Evolutionary conservation across 2,329 filamentous ascomycete species (phyloP).

Genomic region (Talaromyces sp.): DNA sequence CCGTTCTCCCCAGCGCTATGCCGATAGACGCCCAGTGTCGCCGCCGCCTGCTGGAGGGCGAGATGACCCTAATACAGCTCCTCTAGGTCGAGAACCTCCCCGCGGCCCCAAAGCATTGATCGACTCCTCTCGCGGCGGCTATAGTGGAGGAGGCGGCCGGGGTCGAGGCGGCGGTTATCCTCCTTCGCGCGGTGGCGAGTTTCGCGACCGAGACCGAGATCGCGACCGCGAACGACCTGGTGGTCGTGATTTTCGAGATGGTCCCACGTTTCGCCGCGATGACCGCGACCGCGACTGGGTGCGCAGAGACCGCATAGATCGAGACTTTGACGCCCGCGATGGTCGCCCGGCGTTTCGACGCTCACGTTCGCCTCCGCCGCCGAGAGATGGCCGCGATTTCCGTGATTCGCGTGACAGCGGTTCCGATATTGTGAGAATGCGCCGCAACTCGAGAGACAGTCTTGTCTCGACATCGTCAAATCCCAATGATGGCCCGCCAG

Average conservation of each 20-base stretch:
- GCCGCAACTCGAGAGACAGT: conserved; percentile 42
- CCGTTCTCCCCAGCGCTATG: conserved; percentile 66
- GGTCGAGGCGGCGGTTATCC: conserved; percentile 60
- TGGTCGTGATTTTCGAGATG: conserved; percentile 29
- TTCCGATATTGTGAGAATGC: conserved; percentile 35
- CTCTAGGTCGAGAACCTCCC: conserved; percentile 64
- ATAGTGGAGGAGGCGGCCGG: conserved; percentile 48
- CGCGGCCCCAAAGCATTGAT: conserved; percentile 76
- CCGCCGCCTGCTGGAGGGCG: conserved; percentile 49
- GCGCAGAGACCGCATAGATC: conserved; percentile 44
- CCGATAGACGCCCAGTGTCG: conserved; percentile 66
- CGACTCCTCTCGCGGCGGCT: conserved; percentile 58
- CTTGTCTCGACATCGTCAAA: conserved; percentile 33
- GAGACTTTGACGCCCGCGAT: conserved; percentile 43
- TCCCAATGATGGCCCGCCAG: conserved; percentile 31
- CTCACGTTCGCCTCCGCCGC: conserved; percentile 36
- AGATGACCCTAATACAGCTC: conserved; percentile 57
- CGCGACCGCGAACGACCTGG: conserved; percentile 33
- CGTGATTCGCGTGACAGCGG: conserved; percentile 33
- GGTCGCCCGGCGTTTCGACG: conserved; percentile 41
- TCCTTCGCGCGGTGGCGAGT: conserved; percentile 49
- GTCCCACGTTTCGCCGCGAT: conserved; percentile 32
- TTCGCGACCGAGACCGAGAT: conserved; percentile 47
- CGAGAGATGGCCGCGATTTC: conserved; percentile 37
- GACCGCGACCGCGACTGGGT: conserved; percentile 42